Base-by-base conservation (phyloP, 768 basidiomycete species). In the Trametes coccinea region DNA sequence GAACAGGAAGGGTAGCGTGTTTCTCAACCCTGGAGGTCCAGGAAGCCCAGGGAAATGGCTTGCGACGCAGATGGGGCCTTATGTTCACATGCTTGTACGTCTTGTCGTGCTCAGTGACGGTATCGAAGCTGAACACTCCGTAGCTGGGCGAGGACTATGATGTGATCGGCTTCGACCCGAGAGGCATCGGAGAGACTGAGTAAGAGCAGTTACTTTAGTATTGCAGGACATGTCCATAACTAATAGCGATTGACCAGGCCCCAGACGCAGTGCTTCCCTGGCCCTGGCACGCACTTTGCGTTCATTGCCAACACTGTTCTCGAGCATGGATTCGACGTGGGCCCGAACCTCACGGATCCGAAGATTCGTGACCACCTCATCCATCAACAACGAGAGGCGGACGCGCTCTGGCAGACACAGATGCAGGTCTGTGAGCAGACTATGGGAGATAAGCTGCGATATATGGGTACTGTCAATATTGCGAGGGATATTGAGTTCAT, bases 21-120 rank as follows among this genome's bases (percentile, higher is more conserved):
- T 75, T 49, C 43, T 73, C 34, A 75, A 76, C 43, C 74, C 74
- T 5, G 75, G 75, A 51, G 71, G 72, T 2, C 72, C 72, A 43
- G 41, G 41, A 6, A 43, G 41, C 3, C 34, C 34, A 37, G 41
- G 41, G 5, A 43, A 43, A 14, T 13, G 41, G n/a, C 41, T 43
- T n/a, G 41, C 41, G 41, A 43, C 41, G 41, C 10, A 14, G 41
- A 14, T n/a, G n/a, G 41, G 41, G 5, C 41, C 41, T 43, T 43
- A 13, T 43, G 10, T 43, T 43, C 41, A 43, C 8, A 13, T 13
- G 13, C 10, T 43, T 43, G 41, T 43, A 13, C 5, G 41, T 43
- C 41, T 9, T 16, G 41, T 14, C 41, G 10, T 5, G 41, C 7
- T 14, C 5, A 43, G 4, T 43, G 13, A 43, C n/a, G 22, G 9